A percentile compares a stretch with the other conserved stretches of the same genome.
Conservation (phyloP, 1,284 basidiomycete species). For the Neotropicomus parvogracilis region DNA sequence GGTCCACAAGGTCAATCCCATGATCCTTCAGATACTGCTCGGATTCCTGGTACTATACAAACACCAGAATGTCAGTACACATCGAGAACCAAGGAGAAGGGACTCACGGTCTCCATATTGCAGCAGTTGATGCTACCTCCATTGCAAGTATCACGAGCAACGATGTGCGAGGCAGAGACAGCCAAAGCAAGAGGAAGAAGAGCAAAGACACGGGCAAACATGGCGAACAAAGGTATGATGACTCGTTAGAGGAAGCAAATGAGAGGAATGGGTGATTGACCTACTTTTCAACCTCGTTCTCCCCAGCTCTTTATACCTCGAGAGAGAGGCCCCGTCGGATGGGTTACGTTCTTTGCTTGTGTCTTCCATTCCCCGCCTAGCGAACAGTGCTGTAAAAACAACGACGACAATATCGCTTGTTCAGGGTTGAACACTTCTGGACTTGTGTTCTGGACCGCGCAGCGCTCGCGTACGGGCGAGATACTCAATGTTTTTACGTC, state of each 20-base stretch:
- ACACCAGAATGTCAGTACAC: too few relatives aligned
- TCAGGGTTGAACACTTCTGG: neutral
- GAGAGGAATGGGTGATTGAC: neutral
- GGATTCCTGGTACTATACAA: too few relatives aligned
- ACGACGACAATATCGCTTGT: neutral
- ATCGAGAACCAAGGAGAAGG: too few relatives aligned
- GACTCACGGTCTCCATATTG: neutral
- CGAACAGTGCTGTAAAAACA: conserved; percentile 3
- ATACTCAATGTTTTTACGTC: neutral
- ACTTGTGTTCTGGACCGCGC: neutral
- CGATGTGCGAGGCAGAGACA: neutral
- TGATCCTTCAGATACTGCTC: too few relatives aligned
- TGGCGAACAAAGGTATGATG: neutral
- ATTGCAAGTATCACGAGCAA: neutral
- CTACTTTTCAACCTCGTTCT: neutral
- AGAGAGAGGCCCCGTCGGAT: neutral
- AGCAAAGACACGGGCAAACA: conserved; percentile 23
- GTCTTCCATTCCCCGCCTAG: neutral
- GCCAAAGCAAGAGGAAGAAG: conserved; percentile 14
- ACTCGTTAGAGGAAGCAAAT: neutral
- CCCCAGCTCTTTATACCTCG: conserved; percentile 18
- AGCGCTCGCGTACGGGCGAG: neutral
- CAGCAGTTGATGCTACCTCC: neutral
- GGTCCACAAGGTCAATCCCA: too few relatives aligned
- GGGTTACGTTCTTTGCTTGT: conserved; percentile 8